Conservation (phyloP, 306 rosid genomes). For the Erythrophleum fordii region DNA sequence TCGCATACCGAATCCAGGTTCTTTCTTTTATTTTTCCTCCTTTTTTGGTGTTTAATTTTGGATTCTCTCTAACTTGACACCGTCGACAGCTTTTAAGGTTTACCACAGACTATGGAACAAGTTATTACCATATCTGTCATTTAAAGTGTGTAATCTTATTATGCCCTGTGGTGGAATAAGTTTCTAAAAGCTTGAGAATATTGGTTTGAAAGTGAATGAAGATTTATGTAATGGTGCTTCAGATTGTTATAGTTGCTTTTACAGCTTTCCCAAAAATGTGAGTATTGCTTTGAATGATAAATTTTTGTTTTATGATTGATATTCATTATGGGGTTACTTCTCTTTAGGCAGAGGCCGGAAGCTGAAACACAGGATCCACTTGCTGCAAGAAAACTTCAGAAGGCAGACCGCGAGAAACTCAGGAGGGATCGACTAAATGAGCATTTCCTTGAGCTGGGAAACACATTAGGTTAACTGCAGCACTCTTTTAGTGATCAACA, state of each 20-base stretch:
- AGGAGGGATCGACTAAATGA: slow-evolving; percentile 87
- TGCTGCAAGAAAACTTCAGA: slow-evolving; percentile 72
- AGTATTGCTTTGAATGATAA: background rate
- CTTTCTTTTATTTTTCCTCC: background rate
- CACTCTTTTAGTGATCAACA: background rate
- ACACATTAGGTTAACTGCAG: slow-evolving; percentile 59
- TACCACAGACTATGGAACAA: background rate
- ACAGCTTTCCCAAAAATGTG: background rate
- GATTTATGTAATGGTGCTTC: background rate
- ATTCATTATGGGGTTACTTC: slow-evolving; percentile 16
- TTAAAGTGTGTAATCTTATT: background rate
- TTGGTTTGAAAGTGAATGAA: background rate
- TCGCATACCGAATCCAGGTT: slow-evolving; percentile 56
- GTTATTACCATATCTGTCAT: background rate
- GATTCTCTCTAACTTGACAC: background rate
- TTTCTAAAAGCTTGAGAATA: background rate
- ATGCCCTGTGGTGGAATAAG: background rate
- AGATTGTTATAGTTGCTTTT: background rate
- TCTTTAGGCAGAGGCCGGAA: slow-evolving; percentile 58
- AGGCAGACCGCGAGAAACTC: slow-evolving; percentile 94
- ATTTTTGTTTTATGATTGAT: background rate
- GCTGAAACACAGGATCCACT: slow-evolving; percentile 63
- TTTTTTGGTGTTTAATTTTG: background rate
- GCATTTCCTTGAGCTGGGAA: slow-evolving; percentile 76
- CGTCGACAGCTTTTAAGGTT: background rate